Conservation (phyloP, 2,329 filamentous ascomycete species). For the Neurospora sp. region DNA sequence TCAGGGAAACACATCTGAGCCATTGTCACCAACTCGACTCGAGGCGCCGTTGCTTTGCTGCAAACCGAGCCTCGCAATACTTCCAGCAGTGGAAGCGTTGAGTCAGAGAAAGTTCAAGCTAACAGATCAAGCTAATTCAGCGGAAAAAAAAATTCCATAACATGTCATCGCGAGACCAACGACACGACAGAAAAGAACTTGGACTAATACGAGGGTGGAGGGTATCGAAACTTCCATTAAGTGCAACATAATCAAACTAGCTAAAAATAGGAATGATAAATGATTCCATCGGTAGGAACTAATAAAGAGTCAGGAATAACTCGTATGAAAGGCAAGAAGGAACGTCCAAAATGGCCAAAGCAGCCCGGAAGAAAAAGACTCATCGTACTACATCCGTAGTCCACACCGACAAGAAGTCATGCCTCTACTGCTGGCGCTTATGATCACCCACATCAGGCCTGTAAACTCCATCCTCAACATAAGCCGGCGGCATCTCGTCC, state of each 20-base stretch:
- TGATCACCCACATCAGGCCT: conserved; percentile 14
- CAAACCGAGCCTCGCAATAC: no score
- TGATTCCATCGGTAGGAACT: not conserved
- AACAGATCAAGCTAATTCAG: no score
- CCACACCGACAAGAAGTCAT: not conserved
- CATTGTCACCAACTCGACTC: no score
- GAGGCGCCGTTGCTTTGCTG: no score
- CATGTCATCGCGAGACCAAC: no score
- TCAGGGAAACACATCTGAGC: no score
- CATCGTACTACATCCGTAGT: not conserved
- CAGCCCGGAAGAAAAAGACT: not conserved
- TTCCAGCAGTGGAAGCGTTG: no score
- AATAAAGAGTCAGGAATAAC: not conserved
- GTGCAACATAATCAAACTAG: not conserved
- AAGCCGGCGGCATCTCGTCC: conserved; percentile 21
- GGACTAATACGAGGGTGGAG: not conserved
- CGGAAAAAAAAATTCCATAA: no score
- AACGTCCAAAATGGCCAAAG: not conserved
- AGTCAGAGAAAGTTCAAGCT: no score
- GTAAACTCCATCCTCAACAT: conserved; percentile 16
- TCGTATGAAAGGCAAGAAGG: not conserved
- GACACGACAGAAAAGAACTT: not conserved
- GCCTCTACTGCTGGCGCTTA: conserved; percentile 15
- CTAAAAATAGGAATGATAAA: not conserved
- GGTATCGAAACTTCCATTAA: not conserved